Evolutionary conservation across 208 protist species (phyloP).

Genomic region (Leishmania tropica): DNA sequence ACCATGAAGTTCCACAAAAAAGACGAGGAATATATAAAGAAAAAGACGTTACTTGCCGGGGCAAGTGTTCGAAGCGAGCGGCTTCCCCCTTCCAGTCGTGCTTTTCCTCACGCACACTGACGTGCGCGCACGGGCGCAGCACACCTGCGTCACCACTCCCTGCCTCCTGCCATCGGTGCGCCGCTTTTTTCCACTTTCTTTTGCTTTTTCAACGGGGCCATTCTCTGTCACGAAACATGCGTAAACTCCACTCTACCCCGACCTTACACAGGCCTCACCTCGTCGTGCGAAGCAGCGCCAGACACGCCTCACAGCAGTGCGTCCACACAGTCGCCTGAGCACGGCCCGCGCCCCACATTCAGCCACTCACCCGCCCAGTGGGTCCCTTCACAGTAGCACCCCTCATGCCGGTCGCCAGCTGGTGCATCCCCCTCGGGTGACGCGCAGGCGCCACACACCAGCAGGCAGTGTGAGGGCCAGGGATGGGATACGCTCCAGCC

Average conservation of each 20-base stretch:
- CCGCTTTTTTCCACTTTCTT: not conserved
- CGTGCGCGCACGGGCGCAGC: not conserved
- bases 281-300: not conserved
- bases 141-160: not conserved
- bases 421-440: not conserved
- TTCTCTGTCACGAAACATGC: not conserved
- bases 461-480: not conserved
- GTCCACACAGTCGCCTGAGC: no score
- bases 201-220: not conserved
- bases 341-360: no score
- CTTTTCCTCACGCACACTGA: not conserved
- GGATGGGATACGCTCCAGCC: not conserved
- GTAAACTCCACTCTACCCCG: not conserved
- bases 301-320: not conserved
- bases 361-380: no score
- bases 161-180: not conserved
- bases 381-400: no score
- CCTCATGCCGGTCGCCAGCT: not conserved
- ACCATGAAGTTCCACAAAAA: not conserved
- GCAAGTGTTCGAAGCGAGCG: not conserved
- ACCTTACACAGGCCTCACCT: not conserved
- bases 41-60: not conserved
- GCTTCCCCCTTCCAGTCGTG: not conserved
- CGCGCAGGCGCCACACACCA: not conserved
- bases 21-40: not conserved